A percentile compares a stretch with the other conserved stretches of the same genome.
phyloP scores from a whole-genome alignment of 768 basidiomycete species.

The Strobilomyces echinocephalus region DNA sequence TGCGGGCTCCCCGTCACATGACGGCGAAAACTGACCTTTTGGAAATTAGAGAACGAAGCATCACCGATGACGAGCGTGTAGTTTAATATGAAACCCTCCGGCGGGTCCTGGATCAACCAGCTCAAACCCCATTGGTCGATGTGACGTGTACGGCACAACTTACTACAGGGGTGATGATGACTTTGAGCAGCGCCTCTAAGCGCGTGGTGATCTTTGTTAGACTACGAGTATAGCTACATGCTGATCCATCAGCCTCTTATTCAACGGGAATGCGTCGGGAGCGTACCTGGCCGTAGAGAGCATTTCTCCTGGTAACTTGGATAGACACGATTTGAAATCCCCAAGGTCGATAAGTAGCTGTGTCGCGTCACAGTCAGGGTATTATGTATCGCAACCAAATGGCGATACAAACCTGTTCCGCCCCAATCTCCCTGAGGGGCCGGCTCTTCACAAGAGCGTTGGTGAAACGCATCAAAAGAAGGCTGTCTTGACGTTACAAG shows the following conservation, averaged over 20 bases:
- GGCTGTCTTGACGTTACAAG: slow-evolving; percentile 37
- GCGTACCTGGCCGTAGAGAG: slow-evolving; percentile 51
- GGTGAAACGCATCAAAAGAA: slow-evolving; percentile 84
- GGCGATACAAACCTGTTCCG: slow-evolving; percentile 69
- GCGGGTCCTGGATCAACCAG: slow-evolving; percentile 60
- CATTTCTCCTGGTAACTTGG: slow-evolving; percentile 76
- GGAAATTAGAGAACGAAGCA: slow-evolving; percentile 94
- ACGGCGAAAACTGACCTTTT: slow-evolving; percentile 63
- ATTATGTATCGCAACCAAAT: neutral
- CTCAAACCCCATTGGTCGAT: neutral
- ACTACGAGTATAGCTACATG: slow-evolving; percentile 70
- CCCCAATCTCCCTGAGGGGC: slow-evolving; percentile 88
- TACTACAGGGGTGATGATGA: slow-evolving; percentile 89
- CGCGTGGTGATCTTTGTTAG: slow-evolving; percentile 76
- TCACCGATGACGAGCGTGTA: slow-evolving; percentile 94
- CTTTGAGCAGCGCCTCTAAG: slow-evolving; percentile 90
- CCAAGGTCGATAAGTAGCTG: slow-evolving; percentile 90
- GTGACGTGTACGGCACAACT: slow-evolving; percentile 22
- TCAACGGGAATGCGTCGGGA: neutral
- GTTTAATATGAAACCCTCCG: slow-evolving; percentile 92
- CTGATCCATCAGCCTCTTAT: slow-evolving; percentile 10
- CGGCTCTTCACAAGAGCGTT: slow-evolving; percentile 85
- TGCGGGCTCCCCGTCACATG: slow-evolving; percentile 5
- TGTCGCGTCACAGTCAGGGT: slow-evolving; percentile 6
- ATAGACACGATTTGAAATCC: slow-evolving; percentile 73